A percentile compares a stretch with the other conserved stretches of the same genome.
These are phyloP conservation scores for Babesia sp. DNA, from an alignment of 169 alveolate species.

Conservation along the genomic window DNA sequence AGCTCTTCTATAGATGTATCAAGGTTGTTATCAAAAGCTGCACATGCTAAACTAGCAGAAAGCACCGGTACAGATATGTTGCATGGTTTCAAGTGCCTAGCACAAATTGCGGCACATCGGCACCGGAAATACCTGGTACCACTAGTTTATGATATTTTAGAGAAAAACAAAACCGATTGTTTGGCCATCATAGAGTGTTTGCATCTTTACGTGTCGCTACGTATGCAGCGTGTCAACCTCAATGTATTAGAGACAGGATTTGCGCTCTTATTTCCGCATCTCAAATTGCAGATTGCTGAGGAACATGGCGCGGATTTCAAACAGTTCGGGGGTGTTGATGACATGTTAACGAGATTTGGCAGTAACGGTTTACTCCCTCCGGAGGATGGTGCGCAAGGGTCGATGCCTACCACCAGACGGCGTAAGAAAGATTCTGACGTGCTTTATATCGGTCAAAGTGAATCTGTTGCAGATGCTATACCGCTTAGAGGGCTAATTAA, in stretches of 20 bases:
- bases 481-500: constrained; percentile 18
- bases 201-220: constrained; percentile 20
- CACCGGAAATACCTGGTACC: constrained; percentile 44
- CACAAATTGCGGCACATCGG: constrained; percentile 29
- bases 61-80: constrained; percentile 6
- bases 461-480: not conserved
- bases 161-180: constrained; percentile 1
- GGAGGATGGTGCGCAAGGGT: not conserved
- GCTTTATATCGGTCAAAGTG: not conserved
- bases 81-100: constrained; percentile 40
- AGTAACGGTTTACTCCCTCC: not conserved
- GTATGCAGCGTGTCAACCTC: constrained; percentile 18
- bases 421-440: not conserved
- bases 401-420: not conserved
- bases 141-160: constrained; percentile 18
- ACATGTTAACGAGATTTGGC: not conserved
- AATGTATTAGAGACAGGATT: constrained; percentile 13
- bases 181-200: constrained; percentile 16
- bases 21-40: constrained; percentile 28
- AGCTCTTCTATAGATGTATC: constrained; percentile 36
- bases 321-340: too few species aligned
- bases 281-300: not conserved
- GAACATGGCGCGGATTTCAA: not conserved
- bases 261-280: constrained; percentile 18
- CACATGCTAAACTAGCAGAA: constrained; percentile 9